Conservation (phyloP, 2,329 filamentous ascomycete genomes). For the Sporothrix euskadiensis region DNA sequence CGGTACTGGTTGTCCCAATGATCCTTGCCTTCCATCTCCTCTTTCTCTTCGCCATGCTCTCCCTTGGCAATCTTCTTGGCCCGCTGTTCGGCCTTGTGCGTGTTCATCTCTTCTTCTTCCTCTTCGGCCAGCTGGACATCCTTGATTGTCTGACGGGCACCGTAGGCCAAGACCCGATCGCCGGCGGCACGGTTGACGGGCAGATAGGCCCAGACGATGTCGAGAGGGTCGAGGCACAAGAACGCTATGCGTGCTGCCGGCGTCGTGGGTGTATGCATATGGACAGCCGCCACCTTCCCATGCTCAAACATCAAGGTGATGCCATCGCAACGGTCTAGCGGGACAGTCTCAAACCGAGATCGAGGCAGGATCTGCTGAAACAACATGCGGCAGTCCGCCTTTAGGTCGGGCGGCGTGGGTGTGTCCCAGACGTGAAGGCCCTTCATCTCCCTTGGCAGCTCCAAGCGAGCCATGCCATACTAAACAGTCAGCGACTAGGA, state of each 20-base stretch:
- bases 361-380: neutral
- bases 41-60: neutral
- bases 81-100: neutral
- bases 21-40: neutral
- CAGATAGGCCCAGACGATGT: neutral
- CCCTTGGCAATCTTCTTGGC: neutral
- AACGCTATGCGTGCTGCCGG: neutral
- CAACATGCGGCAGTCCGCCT: neutral
- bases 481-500: neutral
- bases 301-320: conserved; percentile 1
- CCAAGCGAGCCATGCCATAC: conserved; percentile 18
- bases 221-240: neutral
- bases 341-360: neutral
- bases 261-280: conserved; percentile 12
- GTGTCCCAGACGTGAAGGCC: conserved; percentile 21
- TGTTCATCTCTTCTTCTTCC: neutral
- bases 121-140: neutral
- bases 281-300: neutral
- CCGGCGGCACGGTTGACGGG: neutral
- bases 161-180: conserved; percentile 6
- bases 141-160: neutral
- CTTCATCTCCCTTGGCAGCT: neutral
- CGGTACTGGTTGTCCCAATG: neutral
- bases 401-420: neutral
- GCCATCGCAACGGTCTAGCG: neutral